phyloP scores from a whole-genome alignment of 129 eudicot species.

The Chrysanthemum seticuspe region DNA sequence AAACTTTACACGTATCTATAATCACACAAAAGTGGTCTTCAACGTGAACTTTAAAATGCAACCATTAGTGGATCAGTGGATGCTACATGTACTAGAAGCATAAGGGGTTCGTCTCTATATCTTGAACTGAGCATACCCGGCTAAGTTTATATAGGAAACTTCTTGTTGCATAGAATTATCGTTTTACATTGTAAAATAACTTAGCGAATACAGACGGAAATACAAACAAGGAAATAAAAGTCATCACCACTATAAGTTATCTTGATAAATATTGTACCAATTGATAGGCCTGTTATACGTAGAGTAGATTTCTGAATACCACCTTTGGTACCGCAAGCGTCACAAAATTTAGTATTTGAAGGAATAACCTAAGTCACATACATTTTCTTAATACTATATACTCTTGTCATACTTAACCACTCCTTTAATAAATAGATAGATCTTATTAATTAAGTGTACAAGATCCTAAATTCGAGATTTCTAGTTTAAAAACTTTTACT shows the following conservation, averaged over 20 bases:
- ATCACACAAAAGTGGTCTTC: conserved; percentile 20
- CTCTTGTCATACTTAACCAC: background rate
- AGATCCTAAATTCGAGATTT: conserved; percentile 11
- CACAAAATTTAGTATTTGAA: background rate
- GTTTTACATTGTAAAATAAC: conserved; percentile 2
- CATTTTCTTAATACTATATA: background rate
- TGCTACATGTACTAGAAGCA: conserved; percentile 12
- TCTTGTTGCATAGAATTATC: background rate
- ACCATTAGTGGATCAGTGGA: conserved; percentile 4
- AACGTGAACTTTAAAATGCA: conserved; percentile 5
- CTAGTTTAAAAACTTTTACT: background rate
- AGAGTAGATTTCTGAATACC: background rate
- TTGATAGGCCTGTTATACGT: conserved; percentile 12
- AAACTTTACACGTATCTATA: conserved; percentile 3
- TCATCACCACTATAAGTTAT: background rate
- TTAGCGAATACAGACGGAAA: conserved; percentile 1
- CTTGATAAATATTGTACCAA: conserved; percentile 8
- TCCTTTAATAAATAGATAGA: no score
- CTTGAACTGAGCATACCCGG: background rate
- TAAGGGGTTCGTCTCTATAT: conserved; percentile 12
- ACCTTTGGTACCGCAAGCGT: background rate
- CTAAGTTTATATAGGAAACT: background rate
- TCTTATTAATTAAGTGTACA: background rate
- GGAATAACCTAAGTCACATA: conserved; percentile 12
- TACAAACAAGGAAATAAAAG: conserved; percentile 7